These are phyloP conservation scores for Laburnicola sp. DNA, from an alignment of 2,329 filamentous ascomycete species.

Conservation along the genomic window DNA sequence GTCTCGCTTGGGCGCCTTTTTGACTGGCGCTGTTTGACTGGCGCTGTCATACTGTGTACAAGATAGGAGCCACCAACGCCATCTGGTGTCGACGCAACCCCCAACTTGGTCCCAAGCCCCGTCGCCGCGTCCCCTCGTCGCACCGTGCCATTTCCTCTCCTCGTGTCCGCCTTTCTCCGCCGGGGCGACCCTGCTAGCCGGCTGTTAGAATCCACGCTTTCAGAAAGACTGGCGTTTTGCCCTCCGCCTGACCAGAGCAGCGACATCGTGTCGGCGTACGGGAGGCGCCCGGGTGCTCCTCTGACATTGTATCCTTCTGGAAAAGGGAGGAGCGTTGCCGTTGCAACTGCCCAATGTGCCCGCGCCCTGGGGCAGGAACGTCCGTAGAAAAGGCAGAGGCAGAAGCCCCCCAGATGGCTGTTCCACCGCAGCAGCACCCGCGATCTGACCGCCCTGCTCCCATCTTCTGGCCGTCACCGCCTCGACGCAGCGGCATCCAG, in stretches of 20 bases:
- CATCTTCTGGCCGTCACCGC: constrained; percentile 12
- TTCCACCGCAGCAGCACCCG: constrained; percentile 16
- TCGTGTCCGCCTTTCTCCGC: constrained; percentile 14
- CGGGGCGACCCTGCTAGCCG: constrained; percentile 15
- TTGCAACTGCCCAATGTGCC: background rate
- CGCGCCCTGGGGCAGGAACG: background rate
- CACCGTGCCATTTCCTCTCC: constrained; percentile 8
- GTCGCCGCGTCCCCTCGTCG: constrained; percentile 14
- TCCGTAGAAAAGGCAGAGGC: background rate
- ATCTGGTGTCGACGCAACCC: constrained; percentile 30
- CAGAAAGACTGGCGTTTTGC: constrained; percentile 18
- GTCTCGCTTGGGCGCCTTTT: constrained; percentile 14
- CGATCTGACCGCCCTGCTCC: constrained; percentile 12
- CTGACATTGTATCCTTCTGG: constrained; percentile 1
- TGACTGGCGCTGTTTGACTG: constrained; percentile 17
- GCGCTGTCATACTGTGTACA: constrained; percentile 28
- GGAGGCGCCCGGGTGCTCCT: constrained; percentile 6
- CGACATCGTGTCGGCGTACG: constrained; percentile 13
- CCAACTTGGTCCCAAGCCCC: constrained; percentile 26
- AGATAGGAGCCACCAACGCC: constrained; percentile 34
- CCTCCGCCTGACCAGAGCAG: constrained; percentile 16
- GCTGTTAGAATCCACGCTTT: constrained; percentile 15
- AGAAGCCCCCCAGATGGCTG: background rate
- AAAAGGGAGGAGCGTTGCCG: constrained; percentile 1
- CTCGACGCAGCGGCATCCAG: constrained; percentile 3